Evolutionary conservation across 345 rosid genomes (phyloP), one percentile per base, ranked within the genome.

Genomic region (Arabidopsis suecica): DNA sequence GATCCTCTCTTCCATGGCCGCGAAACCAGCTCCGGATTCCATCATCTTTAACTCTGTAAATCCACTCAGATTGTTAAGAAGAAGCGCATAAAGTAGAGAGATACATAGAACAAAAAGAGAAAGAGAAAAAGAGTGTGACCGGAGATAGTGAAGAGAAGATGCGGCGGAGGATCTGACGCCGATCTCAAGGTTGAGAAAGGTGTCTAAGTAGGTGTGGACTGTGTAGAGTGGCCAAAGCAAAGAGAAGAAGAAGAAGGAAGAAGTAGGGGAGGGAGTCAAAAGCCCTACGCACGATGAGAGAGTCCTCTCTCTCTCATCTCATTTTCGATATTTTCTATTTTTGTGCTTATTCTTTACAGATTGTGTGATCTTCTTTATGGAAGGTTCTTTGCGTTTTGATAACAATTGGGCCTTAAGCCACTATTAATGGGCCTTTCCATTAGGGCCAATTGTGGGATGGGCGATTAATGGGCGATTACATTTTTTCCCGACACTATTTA

Each of bases 1-100:
- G 79, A 93, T 91, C 85, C 96, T 89, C 72, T 91, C 97, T 63
- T 88, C 98, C 94, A 93, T 93, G 82, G 79, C 81, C 44, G 36
- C 28, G 0, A 66, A 65, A 40, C 68, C 81, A 60, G 18, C 59
- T 20, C 77, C 69, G 11, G 69, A 78, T 23, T 78, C 73, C 77
- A 72, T 78, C 77, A 72, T 72, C 67, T 41, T 0, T 28, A 22
- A 58, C 56, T 28, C 68, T 57, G 38, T 7, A 63, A 34, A 77
- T 16, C 53, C 48, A 59, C 34, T 32, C 9, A 22, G 33, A 63
- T 23, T 38, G 60, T 41, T 13, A 68, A 23, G 6, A 18, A 20
- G 5, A 37, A 2, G 2, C 55, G 9, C 36, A 58, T 45, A 0
- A 20, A 18, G 44, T 9, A 54, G 59, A 65, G 2, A 28, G 16